phyloP scores from a whole-genome alignment of 1,139 yeast genomes.

The Hemisphaericaspora xylofermentans region DNA sequence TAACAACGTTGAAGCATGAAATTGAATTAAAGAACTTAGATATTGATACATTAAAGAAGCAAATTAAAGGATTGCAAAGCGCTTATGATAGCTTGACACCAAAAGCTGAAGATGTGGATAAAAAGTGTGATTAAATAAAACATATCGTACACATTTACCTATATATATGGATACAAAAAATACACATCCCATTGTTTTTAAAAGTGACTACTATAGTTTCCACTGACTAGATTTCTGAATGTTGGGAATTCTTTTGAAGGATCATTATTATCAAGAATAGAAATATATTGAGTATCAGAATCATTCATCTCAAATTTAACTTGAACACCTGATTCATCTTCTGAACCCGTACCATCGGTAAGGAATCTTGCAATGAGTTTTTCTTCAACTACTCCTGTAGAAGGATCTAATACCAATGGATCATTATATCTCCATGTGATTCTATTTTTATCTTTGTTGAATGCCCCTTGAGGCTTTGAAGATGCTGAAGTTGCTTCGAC shows the following conservation, averaged over 20 bases:
- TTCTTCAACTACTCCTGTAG: slow-evolving; percentile 42
- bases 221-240: slow-evolving; percentile 35
- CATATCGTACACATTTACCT: neutral
- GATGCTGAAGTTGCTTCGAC: slow-evolving; percentile 67
- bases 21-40: slow-evolving; percentile 47
- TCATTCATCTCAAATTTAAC: slow-evolving; percentile 51
- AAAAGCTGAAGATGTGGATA: slow-evolving; percentile 2
- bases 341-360: slow-evolving; percentile 61
- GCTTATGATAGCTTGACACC: slow-evolving; percentile 49
- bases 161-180: neutral
- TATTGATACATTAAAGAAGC: slow-evolving; percentile 50
- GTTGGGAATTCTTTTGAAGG: slow-evolving; percentile 26
- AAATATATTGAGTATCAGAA: slow-evolving; percentile 26
- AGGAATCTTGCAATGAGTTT: slow-evolving; percentile 70
- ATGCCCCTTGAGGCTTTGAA: slow-evolving; percentile 87
- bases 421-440: slow-evolving; percentile 76
- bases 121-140: slow-evolving; percentile 1
- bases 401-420: slow-evolving; percentile 41
- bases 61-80: slow-evolving; percentile 51
- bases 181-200: neutral
- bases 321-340: slow-evolving; percentile 70
- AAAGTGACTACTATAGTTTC: slow-evolving; percentile 35
- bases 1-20: slow-evolving; percentile 41
- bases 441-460: slow-evolving; percentile 79
- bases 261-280: slow-evolving; percentile 20